These are phyloP conservation scores for Jaltomata sinuosa DNA, from an alignment of 257 asterid genomes.

Conservation along the genomic window DNA sequence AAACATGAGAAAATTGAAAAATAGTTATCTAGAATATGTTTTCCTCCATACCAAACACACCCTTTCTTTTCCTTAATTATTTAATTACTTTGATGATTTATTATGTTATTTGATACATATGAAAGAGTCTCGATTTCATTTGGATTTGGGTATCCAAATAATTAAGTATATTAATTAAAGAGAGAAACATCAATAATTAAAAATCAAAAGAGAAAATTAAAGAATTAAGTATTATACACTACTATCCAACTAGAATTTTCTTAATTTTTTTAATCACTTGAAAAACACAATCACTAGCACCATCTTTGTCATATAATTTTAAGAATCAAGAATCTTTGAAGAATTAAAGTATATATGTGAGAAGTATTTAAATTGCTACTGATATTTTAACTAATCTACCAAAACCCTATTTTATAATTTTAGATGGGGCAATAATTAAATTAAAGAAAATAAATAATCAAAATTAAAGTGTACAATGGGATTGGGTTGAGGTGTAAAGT, in stretches of 20 bases:
- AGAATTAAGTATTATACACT: background rate
- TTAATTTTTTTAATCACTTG: background rate
- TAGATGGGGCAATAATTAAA: background rate
- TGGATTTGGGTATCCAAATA: background rate
- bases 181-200: background rate
- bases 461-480: background rate
- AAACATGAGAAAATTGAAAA: background rate
- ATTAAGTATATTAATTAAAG: background rate
- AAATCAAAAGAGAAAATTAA: background rate
- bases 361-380: background rate
- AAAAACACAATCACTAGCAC: background rate
- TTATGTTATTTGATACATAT: background rate
- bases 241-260: background rate
- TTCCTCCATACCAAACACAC: background rate
- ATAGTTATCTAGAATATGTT: background rate
- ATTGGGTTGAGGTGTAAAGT: slow-evolving; percentile 22
- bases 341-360: background rate
- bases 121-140: background rate
- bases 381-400: background rate
- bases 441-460: background rate
- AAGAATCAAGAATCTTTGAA: background rate
- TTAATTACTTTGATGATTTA: background rate
- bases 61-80: background rate
- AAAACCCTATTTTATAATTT: background rate
- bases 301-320: background rate